These are phyloP conservation scores for Aspergillus unguis DNA, from an alignment of 2,329 filamentous ascomycete species.

Conservation along the genomic window DNA sequence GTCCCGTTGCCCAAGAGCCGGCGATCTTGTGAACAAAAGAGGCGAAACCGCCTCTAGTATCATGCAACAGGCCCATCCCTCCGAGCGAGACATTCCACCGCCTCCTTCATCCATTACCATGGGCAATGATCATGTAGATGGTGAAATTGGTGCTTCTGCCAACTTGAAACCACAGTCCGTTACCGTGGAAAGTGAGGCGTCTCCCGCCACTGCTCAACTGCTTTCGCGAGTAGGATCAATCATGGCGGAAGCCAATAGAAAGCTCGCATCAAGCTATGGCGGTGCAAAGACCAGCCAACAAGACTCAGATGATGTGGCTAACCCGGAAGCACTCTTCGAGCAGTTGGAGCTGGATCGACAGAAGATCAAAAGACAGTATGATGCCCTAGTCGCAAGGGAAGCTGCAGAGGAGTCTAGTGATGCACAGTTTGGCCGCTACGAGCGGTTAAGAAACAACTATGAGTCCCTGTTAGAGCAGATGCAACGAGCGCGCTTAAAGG, in stretches of 20 bases:
- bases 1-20: conserved; percentile 70
- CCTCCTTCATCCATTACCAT: conserved; percentile 65
- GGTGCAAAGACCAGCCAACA: conserved; percentile 65
- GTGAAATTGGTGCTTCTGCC: conserved; percentile 27
- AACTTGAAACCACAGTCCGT: conserved; percentile 27
- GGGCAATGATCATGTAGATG: conserved; percentile 37
- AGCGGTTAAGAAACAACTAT: conserved; percentile 33
- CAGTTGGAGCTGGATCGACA: conserved; percentile 45
- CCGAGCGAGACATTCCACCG: conserved; percentile 62
- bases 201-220: conserved; percentile 67
- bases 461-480: conserved; percentile 45
- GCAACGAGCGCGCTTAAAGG: conserved; percentile 37
- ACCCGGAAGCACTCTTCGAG: conserved; percentile 41
- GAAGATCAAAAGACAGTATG: conserved; percentile 41
- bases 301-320: conserved; percentile 39
- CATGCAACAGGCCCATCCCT: conserved; percentile 68
- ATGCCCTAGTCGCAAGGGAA: conserved; percentile 36
- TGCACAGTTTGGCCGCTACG: conserved; percentile 39
- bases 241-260: conserved; percentile 68
- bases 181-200: conserved; percentile 34
- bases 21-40: conserved; percentile 76
- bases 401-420: conserved; percentile 36
- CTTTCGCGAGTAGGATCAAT: conserved; percentile 67
- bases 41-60: conserved; percentile 82
- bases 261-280: conserved; percentile 56